Evolutionary conservation across 2,329 filamentous ascomycete genomes (phyloP), one percentile per base, ranked within the genome.

Genomic region (Ophiocordyceps polyrhachis-furcata): DNA sequence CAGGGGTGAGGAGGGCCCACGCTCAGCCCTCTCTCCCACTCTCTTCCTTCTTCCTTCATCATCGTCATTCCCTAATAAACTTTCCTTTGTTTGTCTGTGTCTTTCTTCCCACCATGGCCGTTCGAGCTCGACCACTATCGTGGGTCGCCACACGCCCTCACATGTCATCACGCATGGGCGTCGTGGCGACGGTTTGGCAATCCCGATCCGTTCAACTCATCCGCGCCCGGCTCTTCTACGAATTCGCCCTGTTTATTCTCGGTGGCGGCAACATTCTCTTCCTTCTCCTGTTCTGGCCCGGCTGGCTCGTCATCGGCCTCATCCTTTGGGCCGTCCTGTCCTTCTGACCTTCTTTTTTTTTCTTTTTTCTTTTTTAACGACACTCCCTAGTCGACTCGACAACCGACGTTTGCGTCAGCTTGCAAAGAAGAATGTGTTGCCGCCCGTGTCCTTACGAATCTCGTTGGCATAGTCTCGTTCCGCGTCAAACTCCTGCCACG

Each of bases 401-500:
- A 5, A 17, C 32, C 19, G 13, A 13, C 15, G 32, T 23, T 23
- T 15, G 8, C 20, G 14, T 62, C 59, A 64, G 41, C 58, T 57
- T 28, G 74, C 72, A 59, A 87, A 89, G 69, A 98, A 98, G 61
- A 95, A 95, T 0, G 84, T 78, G 62, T 98, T 98, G 13, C 91
- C 91, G 45, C 86, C 80, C 13, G 74, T 74, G 63, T 98, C 91
- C 55, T 86, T 83, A 53, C 84, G 75, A 37, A 88, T 74, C 52
- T 84, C 77, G 50, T 69, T 73, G 56, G 76, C 73, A 64, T 93
- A 93, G 55, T 95, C 83, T 61, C 83, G 84, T 49, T 85, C 84
- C 0, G 87, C 82, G 52, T 94, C 88, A 59, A 93, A 98, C 50
- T 93, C 83, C 54, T 88, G 85, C 91, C 91, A 98, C 42, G 89